A percentile compares a stretch with the other conserved stretches of the same genome.
These are phyloP conservation scores for Capsicum baccatum DNA, from an alignment of 257 asterid genomes.

Conservation along the genomic window DNA sequence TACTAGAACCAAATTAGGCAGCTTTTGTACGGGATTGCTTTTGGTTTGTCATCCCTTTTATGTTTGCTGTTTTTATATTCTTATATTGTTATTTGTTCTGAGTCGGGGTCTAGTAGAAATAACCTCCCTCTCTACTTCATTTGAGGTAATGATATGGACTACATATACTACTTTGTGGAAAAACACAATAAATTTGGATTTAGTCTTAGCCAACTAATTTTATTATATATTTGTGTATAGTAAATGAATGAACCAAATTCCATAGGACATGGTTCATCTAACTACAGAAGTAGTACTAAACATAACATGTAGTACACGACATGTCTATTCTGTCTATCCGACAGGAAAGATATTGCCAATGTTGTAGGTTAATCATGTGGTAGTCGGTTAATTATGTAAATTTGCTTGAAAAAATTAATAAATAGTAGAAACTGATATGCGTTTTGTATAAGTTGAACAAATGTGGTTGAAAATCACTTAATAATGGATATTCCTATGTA, in stretches of 20 bases:
- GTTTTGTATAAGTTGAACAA: conserved; percentile 7
- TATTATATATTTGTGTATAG: not conserved
- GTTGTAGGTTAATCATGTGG: conserved; percentile 9
- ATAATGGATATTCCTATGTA: conserved; percentile 25
- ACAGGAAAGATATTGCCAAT: not conserved
- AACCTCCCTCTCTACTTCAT: no score
- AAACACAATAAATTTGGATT: no score
- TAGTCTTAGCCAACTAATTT: no score
- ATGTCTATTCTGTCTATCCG: not conserved
- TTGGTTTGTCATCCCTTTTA: no score
- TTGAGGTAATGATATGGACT: no score
- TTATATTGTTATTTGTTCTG: no score
- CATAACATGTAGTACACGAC: not conserved
- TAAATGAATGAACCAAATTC: conserved; percentile 1
- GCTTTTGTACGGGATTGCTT: not conserved
- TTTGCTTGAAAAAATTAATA: not conserved
- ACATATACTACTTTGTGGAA: no score
- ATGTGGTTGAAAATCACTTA: conserved; percentile 20
- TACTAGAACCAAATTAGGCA: not conserved
- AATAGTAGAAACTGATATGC: not conserved
- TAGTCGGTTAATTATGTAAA: not conserved
- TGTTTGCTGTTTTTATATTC: no score
- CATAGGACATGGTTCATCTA: not conserved
- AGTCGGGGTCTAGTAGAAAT: no score
- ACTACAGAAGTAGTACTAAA: not conserved